Evolutionary conservation across 2,329 filamentous ascomycete genomes (phyloP).

Genomic region (Claviceps cyperi): DNA sequence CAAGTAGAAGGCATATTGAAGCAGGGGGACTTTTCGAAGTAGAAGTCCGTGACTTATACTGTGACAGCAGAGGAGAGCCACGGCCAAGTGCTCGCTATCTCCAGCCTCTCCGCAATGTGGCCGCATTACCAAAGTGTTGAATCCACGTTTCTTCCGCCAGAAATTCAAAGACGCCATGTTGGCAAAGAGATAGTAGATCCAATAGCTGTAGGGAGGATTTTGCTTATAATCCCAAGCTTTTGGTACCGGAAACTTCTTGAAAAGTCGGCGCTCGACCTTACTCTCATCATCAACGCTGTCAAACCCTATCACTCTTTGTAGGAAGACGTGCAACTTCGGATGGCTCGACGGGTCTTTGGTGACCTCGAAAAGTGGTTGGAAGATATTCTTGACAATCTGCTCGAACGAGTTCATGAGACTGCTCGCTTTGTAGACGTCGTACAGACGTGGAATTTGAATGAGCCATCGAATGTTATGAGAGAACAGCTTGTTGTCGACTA

Average conservation of each 20-base stretch:
- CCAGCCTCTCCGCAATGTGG: conserved; percentile 96
- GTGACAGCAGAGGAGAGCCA: conserved; percentile 81
- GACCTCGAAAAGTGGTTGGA: conserved; percentile 87
- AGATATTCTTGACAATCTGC: conserved; percentile 79
- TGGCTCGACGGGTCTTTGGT: conserved; percentile 76
- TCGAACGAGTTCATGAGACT: conserved; percentile 81
- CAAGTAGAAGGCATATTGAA: conserved; percentile 96
- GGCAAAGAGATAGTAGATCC: conserved; percentile 94
- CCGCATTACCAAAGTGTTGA: conserved; percentile 87
- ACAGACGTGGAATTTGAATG: conserved; percentile 85
- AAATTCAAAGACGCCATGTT: conserved; percentile 88
- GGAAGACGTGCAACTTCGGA: conserved; percentile 84
- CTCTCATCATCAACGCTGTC: conserved; percentile 98
- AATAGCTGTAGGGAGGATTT: conserved; percentile 97
- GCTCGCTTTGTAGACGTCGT: conserved; percentile 87
- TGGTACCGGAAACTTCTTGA: conserved; percentile 86
- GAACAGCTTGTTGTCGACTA: conserved; percentile 94
- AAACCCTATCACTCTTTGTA: conserved; percentile 91
- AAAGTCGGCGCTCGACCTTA: conserved; percentile 87
- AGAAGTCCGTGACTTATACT: conserved; percentile 93
- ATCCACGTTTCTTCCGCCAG: conserved; percentile 79
- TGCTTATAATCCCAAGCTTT: conserved; percentile 81
- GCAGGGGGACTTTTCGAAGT: conserved; percentile 79
- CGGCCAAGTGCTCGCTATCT: conserved; percentile 89
- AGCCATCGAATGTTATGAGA: conserved; percentile 97